Base-by-base conservation (phyloP, 2,329 filamentous ascomycete genomes). In the Tolypocladium inflatum region DNA sequence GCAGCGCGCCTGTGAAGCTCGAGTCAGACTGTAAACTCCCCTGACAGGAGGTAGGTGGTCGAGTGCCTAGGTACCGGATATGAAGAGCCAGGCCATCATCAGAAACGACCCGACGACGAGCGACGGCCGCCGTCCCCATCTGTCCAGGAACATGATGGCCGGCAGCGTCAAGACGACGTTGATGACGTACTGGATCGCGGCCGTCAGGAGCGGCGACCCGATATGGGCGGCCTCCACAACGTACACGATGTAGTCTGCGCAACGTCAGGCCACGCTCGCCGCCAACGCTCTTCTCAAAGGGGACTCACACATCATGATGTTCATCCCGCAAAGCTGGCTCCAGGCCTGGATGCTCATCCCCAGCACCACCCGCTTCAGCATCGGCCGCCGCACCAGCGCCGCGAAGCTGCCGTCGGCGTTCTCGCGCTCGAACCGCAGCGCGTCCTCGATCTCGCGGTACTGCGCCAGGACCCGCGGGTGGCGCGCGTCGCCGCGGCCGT, bases 181-280 rank as follows among this genome's bases (percentile, higher is more conserved):
- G 69, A 87, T 84, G 58, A 86, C 76, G 64, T 86, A 86, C 65
- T 86, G 82, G 26, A 87, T 83, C 0, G 80, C 80, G 0, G 82
- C 79, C 1, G 82, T 83, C n/a, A 83, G 72, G 9, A 86, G 75
- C 4, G 81, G 78, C 19, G 80, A 78, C 2, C 74, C 77, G 55
- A 86, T 81, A 38, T 80, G 76, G 3, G 82, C 80, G 7, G 78
- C 76, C 59, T 81, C 74, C 80, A 85, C 82, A 61, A 85, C 80
- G 65, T 83, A 85, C 3, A 84, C 78, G 45, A 84, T 81, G 61
- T 84, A 83, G 65, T 81, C 69, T 70, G 37, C 19, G 7, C 45
- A 4, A 26, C 26, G 26, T 45, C 5, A 37, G 33, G 2, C 37
- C 26, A 39, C 15, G 23, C 15, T 8, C n/a, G 26, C 17, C 1